Conservation (phyloP, 345 rosid genomes). For the Hypericum androsaemum region DNA sequence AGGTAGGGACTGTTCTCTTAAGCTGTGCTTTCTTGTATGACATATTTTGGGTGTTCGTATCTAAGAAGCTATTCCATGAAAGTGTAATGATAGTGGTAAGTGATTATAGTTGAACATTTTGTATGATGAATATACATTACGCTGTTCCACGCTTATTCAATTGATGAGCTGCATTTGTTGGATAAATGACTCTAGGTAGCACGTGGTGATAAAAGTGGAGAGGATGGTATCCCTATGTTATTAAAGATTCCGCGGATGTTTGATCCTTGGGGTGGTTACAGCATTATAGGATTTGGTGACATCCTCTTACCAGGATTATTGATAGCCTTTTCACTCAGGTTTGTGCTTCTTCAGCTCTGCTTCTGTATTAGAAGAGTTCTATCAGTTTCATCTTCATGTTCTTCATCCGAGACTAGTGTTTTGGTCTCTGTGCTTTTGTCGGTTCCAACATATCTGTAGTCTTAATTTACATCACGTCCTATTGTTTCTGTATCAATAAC, state of each 20-base stretch:
- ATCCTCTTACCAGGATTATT: conserved; percentile 91
- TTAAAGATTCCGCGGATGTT: conserved; percentile 90
- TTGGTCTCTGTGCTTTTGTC: no score
- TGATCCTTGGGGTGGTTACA: conserved; percentile 99
- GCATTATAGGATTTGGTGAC: conserved; percentile 97
- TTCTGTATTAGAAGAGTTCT: background rate
- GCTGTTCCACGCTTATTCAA: no score
- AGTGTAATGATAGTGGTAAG: conserved; percentile 99
- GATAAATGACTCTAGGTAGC: conserved; percentile 51
- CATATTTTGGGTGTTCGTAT: conserved; percentile 97
- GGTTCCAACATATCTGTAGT: no score
- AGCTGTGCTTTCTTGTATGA: conserved; percentile 93
- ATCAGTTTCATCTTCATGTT: no score
- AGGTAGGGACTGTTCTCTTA: conserved; percentile 97
- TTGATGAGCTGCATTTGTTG: no score
- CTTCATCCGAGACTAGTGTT: no score
- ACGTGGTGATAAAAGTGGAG: conserved; percentile 88
- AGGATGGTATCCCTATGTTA: conserved; percentile 98
- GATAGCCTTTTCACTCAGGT: conserved; percentile 92
- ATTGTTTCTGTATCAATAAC: background rate
- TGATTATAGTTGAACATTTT: conserved; percentile 10
- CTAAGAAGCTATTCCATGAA: conserved; percentile 88
- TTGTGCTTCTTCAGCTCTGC: conserved; percentile 8
- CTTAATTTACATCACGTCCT: background rate
- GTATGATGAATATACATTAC: no score